A percentile compares a stretch with the other conserved stretches of the same genome.
Conservation (phyloP, 1,284 basidiomycete genomes). For the Marasmius fiardii region DNA sequence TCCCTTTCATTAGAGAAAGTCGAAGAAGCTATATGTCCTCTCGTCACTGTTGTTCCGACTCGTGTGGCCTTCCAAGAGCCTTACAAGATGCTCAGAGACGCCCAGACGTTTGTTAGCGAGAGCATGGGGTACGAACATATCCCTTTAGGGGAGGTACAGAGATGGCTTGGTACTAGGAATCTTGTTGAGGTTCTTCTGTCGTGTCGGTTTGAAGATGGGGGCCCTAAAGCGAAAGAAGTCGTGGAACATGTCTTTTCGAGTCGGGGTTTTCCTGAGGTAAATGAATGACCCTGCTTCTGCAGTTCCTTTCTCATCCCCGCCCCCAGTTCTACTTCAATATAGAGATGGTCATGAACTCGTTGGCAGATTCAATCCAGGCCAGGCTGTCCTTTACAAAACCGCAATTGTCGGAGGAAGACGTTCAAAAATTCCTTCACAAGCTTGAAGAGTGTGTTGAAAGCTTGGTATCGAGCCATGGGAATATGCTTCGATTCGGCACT, state of each 20-base stretch:
- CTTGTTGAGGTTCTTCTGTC: conserved; percentile 46
- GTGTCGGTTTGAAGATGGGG: conserved; percentile 34
- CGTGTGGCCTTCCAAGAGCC: conserved; percentile 30
- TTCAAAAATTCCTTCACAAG: background rate
- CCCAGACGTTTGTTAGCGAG: conserved; percentile 37
- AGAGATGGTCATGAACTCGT: conserved; percentile 2
- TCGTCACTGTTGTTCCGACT: conserved; percentile 41
- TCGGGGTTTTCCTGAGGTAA: conserved; percentile 1
- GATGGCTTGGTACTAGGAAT: conserved; percentile 37
- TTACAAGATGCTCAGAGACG: conserved; percentile 25
- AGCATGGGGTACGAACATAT: conserved; percentile 40
- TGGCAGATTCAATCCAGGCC: background rate
- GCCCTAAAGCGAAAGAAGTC: conserved; percentile 14
- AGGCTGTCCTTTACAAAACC: background rate
- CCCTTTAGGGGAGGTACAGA: conserved; percentile 41
- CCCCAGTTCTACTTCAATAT: conserved; percentile 1
- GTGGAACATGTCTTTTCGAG: conserved; percentile 4
- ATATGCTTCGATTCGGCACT: background rate
- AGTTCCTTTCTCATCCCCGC: background rate
- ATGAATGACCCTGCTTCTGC: background rate
- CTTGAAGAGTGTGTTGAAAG: conserved; percentile 1
- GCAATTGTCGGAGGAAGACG: background rate
- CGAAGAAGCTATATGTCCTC: conserved; percentile 36
- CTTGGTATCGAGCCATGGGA: background rate
- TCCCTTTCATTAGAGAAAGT: conserved; percentile 37